Percentiles rank a stretch among this genome's conserved stretches.
Evolutionary conservation across 1,284 basidiomycete species (phyloP).

Genomic region (Anthracocystis setariae): DNA sequence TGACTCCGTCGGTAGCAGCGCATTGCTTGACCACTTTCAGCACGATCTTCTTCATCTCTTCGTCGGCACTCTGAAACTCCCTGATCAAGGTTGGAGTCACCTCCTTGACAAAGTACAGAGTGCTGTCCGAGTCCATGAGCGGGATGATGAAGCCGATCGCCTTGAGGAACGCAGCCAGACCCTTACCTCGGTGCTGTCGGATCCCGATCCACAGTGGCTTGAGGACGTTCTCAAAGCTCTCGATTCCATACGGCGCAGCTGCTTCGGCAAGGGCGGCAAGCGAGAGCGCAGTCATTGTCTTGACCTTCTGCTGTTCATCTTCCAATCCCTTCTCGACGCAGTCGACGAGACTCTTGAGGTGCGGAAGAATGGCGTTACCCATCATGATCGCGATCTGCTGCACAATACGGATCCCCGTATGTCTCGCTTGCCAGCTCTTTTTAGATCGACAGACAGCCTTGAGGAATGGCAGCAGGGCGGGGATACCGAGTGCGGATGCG

Average conservation of each 20-base stretch:
- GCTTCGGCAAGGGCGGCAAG: conserved; percentile 97
- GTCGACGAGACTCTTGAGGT: conserved; percentile 94
- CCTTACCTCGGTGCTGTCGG: conserved; percentile 95
- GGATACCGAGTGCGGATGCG: conserved; percentile 96
- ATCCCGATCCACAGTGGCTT: conserved; percentile 99
- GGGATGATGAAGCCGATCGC: conserved; percentile 99
- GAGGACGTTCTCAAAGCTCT: conserved; percentile 97
- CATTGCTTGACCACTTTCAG: conserved; percentile 99
- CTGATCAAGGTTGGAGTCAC: conserved; percentile 77
- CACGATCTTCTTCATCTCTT: conserved; percentile 99
- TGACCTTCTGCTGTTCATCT: conserved; percentile 98
- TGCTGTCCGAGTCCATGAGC: conserved; percentile 92
- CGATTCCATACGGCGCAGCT: conserved; percentile 97
- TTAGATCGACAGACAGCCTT: conserved; percentile 98
- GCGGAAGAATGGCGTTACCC: conserved; percentile 98
- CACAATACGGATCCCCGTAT: conserved; percentile 98
- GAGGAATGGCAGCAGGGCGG: conserved; percentile 94
- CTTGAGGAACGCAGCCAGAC: conserved; percentile 96
- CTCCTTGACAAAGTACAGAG: conserved; percentile 67
- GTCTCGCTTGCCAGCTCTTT: conserved; percentile 99
- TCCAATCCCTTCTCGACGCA: conserved; percentile 94
- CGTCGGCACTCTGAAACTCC: conserved; percentile 98
- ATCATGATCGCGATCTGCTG: conserved; percentile 99
- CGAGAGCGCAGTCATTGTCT: conserved; percentile 97
- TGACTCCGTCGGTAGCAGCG: conserved; percentile 83